Conservation (phyloP, 768 basidiomycete species). For the Suillus clintonianus region DNA sequence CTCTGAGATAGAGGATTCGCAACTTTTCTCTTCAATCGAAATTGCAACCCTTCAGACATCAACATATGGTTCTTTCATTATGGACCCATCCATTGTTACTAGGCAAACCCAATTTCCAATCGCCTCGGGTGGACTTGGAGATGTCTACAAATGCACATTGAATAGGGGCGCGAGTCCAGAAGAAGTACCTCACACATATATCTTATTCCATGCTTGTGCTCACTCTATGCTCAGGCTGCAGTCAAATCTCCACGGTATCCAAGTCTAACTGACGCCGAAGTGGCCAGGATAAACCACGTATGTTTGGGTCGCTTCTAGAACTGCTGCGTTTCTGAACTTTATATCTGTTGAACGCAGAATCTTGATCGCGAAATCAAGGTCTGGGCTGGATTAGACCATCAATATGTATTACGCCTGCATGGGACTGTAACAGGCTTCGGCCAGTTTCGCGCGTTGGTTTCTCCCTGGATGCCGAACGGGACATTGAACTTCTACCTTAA, state of each 20-base stretch:
- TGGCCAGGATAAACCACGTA: background rate
- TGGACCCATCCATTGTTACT: too few relatives aligned
- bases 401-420: conserved; percentile 19
- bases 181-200: background rate
- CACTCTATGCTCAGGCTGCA: conserved; percentile 2
- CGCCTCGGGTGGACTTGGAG: conserved; percentile 42
- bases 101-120: background rate
- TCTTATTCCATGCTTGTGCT: background rate
- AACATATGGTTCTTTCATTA: background rate
- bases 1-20: background rate
- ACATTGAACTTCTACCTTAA: conserved; percentile 33
- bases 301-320: background rate
- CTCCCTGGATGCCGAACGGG: conserved; percentile 41
- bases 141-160: conserved; percentile 39
- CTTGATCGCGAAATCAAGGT: conserved; percentile 23
- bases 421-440: conserved; percentile 22
- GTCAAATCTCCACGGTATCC: conserved; percentile 3
- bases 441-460: conserved; percentile 31
- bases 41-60: background rate
- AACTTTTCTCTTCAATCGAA: background rate
- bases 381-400: conserved; percentile 20
- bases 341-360: conserved; percentile 12
- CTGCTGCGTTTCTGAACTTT: background rate
- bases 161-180: background rate
- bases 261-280: background rate